Evolutionary conservation across 257 asterid species (phyloP).

Genomic region (Forsythia viridissima): DNA sequence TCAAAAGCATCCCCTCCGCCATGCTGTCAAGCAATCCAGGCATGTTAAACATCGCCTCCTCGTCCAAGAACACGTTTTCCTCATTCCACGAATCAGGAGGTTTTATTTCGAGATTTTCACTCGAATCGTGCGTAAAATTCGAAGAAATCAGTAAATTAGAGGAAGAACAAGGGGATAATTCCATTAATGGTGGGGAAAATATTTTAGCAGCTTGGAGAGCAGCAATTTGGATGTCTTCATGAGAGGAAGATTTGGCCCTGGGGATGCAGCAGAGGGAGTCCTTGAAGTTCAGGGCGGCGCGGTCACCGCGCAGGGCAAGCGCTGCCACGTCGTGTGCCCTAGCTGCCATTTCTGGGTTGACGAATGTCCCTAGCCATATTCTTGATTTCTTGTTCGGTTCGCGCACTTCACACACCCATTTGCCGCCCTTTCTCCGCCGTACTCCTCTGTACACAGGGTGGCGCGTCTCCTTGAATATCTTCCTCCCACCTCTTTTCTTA

Average conservation of each 20-base stretch:
- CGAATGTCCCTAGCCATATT: slow-evolving; percentile 51
- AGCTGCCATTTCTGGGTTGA: slow-evolving; percentile 54
- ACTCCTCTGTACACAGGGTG: slow-evolving; percentile 32
- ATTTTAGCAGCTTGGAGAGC: slow-evolving; percentile 36
- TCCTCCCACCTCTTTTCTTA: slow-evolving; percentile 29
- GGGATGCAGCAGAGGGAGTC: slow-evolving; percentile 32
- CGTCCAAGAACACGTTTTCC: slow-evolving; percentile 42
- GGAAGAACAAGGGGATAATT: not conserved
- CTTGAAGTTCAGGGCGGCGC: slow-evolving; percentile 34
- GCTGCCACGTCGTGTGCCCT: slow-evolving; percentile 57
- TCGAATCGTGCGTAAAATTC: not conserved
- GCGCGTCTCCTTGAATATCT: slow-evolving; percentile 31
- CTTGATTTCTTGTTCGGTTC: slow-evolving; percentile 41
- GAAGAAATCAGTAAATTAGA: not conserved
- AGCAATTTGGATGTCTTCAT: slow-evolving; percentile 37
- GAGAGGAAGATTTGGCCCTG: slow-evolving; percentile 27
- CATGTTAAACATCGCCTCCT: slow-evolving; percentile 72
- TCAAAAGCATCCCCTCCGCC: slow-evolving; percentile 86
- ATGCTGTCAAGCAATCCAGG: slow-evolving; percentile 64
- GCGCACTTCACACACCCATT: slow-evolving; percentile 34
- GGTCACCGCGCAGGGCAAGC: slow-evolving; percentile 42
- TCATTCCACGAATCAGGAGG: not conserved
- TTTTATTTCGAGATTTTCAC: not conserved
- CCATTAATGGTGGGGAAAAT: slow-evolving; percentile 2
- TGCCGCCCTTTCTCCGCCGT: slow-evolving; percentile 29